A percentile compares a stretch with the other conserved stretches of the same genome.
phyloP scores from a whole-genome alignment of 768 basidiomycete species.

The Phaeotremella skinneri region DNA sequence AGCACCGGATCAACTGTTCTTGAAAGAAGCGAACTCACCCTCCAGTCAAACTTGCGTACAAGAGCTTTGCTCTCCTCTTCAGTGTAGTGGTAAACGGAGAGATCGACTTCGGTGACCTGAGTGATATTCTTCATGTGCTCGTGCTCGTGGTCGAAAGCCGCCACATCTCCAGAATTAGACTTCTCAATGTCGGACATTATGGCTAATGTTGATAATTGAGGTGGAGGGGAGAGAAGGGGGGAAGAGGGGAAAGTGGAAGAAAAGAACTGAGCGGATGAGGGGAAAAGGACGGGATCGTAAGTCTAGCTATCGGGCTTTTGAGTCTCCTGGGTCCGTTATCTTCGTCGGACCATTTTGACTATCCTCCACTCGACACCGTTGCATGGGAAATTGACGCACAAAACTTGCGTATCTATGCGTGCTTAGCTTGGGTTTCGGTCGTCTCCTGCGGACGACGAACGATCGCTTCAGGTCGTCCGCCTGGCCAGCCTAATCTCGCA shows the following conservation, averaged over 20 bases:
- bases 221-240: not conserved
- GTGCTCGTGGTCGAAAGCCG: not conserved
- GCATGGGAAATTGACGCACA: too few relatives aligned
- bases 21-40: not conserved
- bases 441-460: too few relatives aligned
- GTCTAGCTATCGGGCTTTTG: too few relatives aligned
- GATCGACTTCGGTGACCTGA: slow-evolving; percentile 25
- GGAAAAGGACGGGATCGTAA: too few relatives aligned
- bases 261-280: not conserved
- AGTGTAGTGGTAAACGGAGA: slow-evolving; percentile 23
- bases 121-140: not conserved
- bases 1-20: not conserved
- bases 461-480: too few relatives aligned
- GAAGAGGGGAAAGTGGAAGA: slow-evolving; percentile 1
- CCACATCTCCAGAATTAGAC: not conserved
- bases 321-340: too few relatives aligned
- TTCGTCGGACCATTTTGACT: too few relatives aligned
- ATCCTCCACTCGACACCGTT: too few relatives aligned
- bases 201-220: not conserved
- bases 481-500: too few relatives aligned
- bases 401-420: too few relatives aligned
- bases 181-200: not conserved
- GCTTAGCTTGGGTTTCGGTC: too few relatives aligned
- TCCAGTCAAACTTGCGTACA: slow-evolving; percentile 19
- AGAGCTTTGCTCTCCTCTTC: slow-evolving; percentile 17